phyloP scores from a whole-genome alignment of 495 filamentous ascomycete species.

The Oleoguttula mirabilis region DNA sequence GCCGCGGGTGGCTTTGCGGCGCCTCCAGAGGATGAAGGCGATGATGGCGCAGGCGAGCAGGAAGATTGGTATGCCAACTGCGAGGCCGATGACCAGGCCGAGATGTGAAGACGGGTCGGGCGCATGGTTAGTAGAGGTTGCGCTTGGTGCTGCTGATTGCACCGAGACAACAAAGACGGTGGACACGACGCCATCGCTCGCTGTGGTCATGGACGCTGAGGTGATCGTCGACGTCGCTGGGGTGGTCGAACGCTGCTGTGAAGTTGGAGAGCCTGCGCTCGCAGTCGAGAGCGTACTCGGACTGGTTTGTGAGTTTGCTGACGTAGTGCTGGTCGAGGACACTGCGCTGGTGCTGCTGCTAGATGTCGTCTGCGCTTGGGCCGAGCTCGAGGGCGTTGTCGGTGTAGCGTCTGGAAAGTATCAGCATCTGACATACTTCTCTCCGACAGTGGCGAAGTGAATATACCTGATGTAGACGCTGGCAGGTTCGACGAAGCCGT shows the following conservation, averaged over 20 bases:
- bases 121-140: background rate
- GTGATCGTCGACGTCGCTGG: background rate
- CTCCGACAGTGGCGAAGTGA: too few relatives aligned
- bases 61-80: constrained; percentile 17
- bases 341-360: background rate
- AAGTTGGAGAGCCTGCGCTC: background rate
- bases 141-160: background rate
- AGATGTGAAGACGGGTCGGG: constrained; percentile 2
- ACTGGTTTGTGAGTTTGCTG: too few relatives aligned
- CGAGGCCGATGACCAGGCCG: constrained; percentile 13
- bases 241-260: background rate
- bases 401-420: too few relatives aligned
- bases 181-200: background rate
- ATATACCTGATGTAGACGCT: background rate
- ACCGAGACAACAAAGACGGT: constrained; percentile 2
- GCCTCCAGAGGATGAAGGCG: constrained; percentile 7
- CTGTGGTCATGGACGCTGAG: constrained; percentile 1
- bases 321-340: too few relatives aligned
- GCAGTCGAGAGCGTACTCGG: too few relatives aligned
- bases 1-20: background rate
- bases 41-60: constrained; percentile 5
- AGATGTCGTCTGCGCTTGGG: background rate
- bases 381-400: too few relatives aligned
- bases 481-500: background rate
- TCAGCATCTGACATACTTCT: too few relatives aligned